Conservation (phyloP, 805 yeast species). For the Dipodascopsis uninucleata region DNA sequence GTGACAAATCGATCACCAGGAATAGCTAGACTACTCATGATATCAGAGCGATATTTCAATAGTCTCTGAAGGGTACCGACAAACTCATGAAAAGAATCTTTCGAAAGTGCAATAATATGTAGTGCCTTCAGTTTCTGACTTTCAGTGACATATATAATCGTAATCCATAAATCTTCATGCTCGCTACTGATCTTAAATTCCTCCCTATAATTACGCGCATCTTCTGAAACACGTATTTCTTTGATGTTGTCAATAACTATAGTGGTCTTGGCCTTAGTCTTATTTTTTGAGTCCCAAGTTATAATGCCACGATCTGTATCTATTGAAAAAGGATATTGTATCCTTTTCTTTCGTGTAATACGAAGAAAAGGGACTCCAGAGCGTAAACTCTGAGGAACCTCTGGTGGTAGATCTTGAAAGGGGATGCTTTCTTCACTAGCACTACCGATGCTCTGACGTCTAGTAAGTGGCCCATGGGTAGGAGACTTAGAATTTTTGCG, state of each 20-base stretch:
- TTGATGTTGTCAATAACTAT: slow-evolving; percentile 60
- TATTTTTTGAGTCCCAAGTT: slow-evolving; percentile 52
- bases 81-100: slow-evolving; percentile 52
- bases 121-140: slow-evolving; percentile 67
- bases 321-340: slow-evolving; percentile 53
- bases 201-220: slow-evolving; percentile 81
- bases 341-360: slow-evolving; percentile 66
- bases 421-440: slow-evolving; percentile 21
- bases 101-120: slow-evolving; percentile 65
- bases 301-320: slow-evolving; percentile 54
- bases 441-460: slow-evolving; percentile 9
- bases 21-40: slow-evolving; percentile 59
- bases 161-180: slow-evolving; percentile 67
- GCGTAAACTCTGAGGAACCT: slow-evolving; percentile 48
- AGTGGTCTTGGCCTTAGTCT: slow-evolving; percentile 17
- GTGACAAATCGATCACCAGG: slow-evolving; percentile 61
- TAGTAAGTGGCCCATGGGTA: slow-evolving; percentile 10
- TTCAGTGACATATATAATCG: slow-evolving; percentile 65
- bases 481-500: slow-evolving; percentile 2
- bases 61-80: slow-evolving; percentile 53
- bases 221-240: slow-evolving; percentile 57
- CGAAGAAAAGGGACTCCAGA: slow-evolving; percentile 63
- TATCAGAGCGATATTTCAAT: slow-evolving; percentile 53
- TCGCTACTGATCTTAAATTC: slow-evolving; percentile 72
- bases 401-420: slow-evolving; percentile 33